Conservation (phyloP, 2,329 filamentous ascomycete genomes). For the Aureobasidium leucospermi region DNA sequence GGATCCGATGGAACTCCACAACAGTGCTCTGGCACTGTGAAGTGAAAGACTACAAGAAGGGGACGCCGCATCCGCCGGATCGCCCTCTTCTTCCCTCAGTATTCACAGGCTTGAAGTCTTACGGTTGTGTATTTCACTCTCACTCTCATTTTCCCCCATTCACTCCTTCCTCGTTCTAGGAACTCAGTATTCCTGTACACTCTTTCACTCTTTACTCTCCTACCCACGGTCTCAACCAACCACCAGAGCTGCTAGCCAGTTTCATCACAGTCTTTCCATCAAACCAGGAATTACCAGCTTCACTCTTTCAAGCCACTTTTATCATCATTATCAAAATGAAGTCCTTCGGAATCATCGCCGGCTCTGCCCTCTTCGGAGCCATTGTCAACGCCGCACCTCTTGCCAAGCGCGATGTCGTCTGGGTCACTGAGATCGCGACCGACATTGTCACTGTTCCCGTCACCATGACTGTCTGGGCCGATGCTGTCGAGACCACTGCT, state of each 20-base stretch:
- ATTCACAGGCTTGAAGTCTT: slow-evolving; percentile 15
- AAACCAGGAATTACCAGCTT: not conserved
- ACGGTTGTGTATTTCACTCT: slow-evolving; percentile 9
- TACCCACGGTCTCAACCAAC: slow-evolving; percentile 1
- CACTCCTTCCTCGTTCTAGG: slow-evolving; percentile 15
- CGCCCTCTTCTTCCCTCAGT: not conserved
- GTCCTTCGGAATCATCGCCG: slow-evolving; percentile 24
- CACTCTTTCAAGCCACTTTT: not conserved
- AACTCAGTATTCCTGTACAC: slow-evolving; percentile 15
- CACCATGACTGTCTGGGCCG: slow-evolving; percentile 41
- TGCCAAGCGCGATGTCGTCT: slow-evolving; percentile 39
- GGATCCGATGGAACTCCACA: slow-evolving; percentile 9
- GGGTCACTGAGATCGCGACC: slow-evolving; percentile 42
- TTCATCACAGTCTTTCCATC: slow-evolving; percentile 8
- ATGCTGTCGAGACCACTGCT: slow-evolving; percentile 20
- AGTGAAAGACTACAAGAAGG: slow-evolving; percentile 11
- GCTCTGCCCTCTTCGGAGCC: slow-evolving; percentile 21
- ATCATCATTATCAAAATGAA: slow-evolving; percentile 27
- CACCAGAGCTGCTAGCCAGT: slow-evolving; percentile 15
- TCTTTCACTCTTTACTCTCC: slow-evolving; percentile 8
- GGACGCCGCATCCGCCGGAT: not conserved
- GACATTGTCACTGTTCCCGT: slow-evolving; percentile 43
- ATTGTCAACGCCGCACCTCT: slow-evolving; percentile 27
- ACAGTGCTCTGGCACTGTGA: not conserved
- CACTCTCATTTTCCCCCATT: slow-evolving; percentile 12